A percentile compares a stretch with the other conserved stretches of the same genome.
These are phyloP conservation scores for Macrophomina phaseolina DNA, from an alignment of 2,329 filamentous ascomycete genomes.

Conservation along the genomic window DNA sequence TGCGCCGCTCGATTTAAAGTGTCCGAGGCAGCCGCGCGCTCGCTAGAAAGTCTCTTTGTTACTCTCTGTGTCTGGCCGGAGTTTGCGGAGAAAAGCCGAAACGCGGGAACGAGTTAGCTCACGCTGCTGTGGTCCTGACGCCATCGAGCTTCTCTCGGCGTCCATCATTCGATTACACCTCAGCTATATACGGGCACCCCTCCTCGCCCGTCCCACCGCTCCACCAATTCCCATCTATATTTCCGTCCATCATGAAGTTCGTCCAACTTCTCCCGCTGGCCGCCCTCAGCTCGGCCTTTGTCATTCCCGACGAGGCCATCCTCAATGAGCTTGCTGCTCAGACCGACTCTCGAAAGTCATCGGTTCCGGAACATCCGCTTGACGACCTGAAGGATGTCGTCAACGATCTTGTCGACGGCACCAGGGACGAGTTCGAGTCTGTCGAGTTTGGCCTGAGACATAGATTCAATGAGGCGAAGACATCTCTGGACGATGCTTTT, in stretches of 20 bases:
- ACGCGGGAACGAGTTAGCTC: constrained; percentile 18
- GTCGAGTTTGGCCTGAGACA: constrained; percentile 27
- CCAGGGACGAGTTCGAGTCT: constrained; percentile 31
- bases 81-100: constrained; percentile 10
- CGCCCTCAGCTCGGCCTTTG: constrained; percentile 57
- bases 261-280: constrained; percentile 55
- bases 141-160: constrained; percentile 33
- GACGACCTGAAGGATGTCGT: constrained; percentile 45
- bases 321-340: constrained; percentile 42
- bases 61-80: constrained; percentile 4
- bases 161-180: constrained; percentile 10
- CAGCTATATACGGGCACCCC: constrained; percentile 2
- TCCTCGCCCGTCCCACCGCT: constrained; percentile 15
- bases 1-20: not conserved
- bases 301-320: constrained; percentile 57
- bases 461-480: constrained; percentile 37
- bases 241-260: constrained; percentile 53
- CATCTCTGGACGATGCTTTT: constrained; percentile 52
- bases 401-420: constrained; percentile 38
- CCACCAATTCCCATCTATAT: constrained; percentile 24
- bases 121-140: constrained; percentile 36
- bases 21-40: not conserved
- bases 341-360: constrained; percentile 35
- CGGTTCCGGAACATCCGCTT: constrained; percentile 27
- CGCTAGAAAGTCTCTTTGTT: not conserved